Conservation (phyloP, 768 basidiomycete genomes). For the Boletus insuetus region DNA sequence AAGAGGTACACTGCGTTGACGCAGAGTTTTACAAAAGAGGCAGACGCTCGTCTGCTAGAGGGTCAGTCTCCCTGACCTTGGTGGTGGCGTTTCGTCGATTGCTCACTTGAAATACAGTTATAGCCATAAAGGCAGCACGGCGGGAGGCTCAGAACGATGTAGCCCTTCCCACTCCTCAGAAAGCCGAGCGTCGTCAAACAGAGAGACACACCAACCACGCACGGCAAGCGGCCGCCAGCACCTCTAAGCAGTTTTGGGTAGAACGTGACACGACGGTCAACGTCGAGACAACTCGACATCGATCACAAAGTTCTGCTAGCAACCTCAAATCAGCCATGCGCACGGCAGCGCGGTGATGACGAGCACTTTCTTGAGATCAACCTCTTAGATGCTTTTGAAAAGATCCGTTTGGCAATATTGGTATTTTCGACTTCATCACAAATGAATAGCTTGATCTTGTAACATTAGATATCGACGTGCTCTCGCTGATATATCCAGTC, state of each 20-base stretch:
- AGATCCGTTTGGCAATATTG: not conserved
- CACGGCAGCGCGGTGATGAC: conserved; percentile 31
- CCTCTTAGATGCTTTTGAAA: conserved; percentile 8
- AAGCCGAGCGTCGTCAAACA: conserved; percentile 17
- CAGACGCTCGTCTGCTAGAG: conserved; percentile 65
- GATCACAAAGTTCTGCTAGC: conserved; percentile 28
- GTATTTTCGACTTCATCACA: not conserved
- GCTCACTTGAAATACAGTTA: conserved; percentile 21
- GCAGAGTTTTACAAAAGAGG: conserved; percentile 78
- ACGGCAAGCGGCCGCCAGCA: conserved; percentile 12
- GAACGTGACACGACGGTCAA: conserved; percentile 32
- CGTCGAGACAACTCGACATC: conserved; percentile 27
- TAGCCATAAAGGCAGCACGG: conserved; percentile 24
- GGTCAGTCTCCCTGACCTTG: conserved; percentile 36
- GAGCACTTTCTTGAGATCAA: conserved; percentile 5
- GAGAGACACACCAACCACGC: conserved; percentile 32
- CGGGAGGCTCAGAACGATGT: conserved; percentile 11
- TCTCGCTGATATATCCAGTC: conserved; percentile 13
- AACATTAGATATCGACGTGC: conserved; percentile 16
- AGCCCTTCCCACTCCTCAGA: conserved; percentile 21
- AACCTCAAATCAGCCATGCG: conserved; percentile 39
- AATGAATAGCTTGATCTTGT: conserved; percentile 19
- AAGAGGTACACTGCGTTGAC: conserved; percentile 76
- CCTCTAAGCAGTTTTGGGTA: conserved; percentile 26
- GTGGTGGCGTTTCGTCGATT: not conserved